phyloP scores from a whole-genome alignment of 148 eudicot species.

The Arctostaphylos glauca region DNA sequence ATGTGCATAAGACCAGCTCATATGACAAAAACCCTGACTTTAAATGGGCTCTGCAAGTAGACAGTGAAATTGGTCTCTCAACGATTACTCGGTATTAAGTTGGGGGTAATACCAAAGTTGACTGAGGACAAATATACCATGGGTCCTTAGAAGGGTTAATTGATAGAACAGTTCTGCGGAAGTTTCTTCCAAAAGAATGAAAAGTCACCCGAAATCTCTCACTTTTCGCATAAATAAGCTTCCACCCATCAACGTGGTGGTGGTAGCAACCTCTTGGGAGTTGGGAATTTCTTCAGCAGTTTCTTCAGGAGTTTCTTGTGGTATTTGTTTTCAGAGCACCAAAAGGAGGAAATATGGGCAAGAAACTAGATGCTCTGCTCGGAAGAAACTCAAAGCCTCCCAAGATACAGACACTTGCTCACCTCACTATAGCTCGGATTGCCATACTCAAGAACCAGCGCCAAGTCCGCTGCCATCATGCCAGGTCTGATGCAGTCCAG shows the following conservation, averaged over 20 bases:
- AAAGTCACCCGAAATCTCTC: constrained; percentile 5
- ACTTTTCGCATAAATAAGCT: not conserved
- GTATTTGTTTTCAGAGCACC: not conserved
- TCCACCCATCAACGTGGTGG: not conserved
- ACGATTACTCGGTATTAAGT: too few relatives aligned
- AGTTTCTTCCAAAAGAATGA: constrained; percentile 1
- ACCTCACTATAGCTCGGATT: constrained; percentile 40
- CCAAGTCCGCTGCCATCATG: constrained; percentile 36
- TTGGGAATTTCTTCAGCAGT: not conserved
- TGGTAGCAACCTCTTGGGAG: not conserved
- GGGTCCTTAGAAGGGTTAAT: not conserved
- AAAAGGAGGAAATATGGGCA: constrained; percentile 24
- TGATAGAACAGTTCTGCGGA: not conserved
- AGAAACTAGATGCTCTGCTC: constrained; percentile 35
- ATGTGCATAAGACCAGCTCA: too few relatives aligned
- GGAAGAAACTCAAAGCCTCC: constrained; percentile 30
- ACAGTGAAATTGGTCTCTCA: too few relatives aligned
- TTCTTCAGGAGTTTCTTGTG: not conserved
- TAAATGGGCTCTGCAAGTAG: too few relatives aligned
- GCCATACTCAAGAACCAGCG: constrained; percentile 51
- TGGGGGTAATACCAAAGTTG: too few relatives aligned
- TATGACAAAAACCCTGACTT: too few relatives aligned
- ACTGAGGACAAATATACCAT: too few relatives aligned
- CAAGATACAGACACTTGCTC: constrained; percentile 23
- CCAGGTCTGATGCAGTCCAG: constrained; percentile 58